A percentile compares a stretch with the other conserved stretches of the same genome.
Evolutionary conservation across 163 green algal genomes (phyloP).

Genomic region (Chloroidium sp.): DNA sequence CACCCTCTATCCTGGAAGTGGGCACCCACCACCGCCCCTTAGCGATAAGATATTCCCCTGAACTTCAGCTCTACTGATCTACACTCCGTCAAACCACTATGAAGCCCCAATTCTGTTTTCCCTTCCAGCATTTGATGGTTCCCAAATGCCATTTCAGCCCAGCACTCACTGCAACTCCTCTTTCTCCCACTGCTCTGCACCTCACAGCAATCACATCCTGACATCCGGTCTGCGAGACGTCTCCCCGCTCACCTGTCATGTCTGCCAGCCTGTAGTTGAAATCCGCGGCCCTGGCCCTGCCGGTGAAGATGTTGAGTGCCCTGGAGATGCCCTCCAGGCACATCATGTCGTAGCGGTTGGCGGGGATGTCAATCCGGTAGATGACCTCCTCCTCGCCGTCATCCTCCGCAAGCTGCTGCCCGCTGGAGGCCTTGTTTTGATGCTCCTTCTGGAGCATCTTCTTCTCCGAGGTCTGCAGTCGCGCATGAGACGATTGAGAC

Average conservation of each 20-base stretch:
- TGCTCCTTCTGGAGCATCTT: slow-evolving; percentile 72
- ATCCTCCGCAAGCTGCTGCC: background rate
- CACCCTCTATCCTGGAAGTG: no score
- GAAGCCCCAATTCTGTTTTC: no score
- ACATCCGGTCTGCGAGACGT: background rate
- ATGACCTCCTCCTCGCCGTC: slow-evolving; percentile 69
- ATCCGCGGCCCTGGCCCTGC: slow-evolving; percentile 18
- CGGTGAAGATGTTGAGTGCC: slow-evolving; percentile 91
- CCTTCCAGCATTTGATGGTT: no score
- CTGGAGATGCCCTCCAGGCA: slow-evolving; percentile 95
- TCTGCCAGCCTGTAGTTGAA: slow-evolving; percentile 68
- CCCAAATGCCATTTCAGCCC: no score
- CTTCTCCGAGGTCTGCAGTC: slow-evolving; percentile 79
- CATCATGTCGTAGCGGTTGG: slow-evolving; percentile 99
- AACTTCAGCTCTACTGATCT: no score
- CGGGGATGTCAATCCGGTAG: slow-evolving; percentile 99
- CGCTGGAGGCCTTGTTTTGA: background rate
- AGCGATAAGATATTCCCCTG: no score
- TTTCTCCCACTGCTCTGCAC: background rate
- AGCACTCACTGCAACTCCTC: no score
- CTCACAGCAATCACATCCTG: background rate
- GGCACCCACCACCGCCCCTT: no score
- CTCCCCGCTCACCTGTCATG: slow-evolving; percentile 40
- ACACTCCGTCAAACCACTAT: no score
- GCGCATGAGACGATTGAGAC: no score